These are phyloP conservation scores for Aureobasidium sp. DNA, from an alignment of 2,329 filamentous ascomycete species.

Conservation along the genomic window DNA sequence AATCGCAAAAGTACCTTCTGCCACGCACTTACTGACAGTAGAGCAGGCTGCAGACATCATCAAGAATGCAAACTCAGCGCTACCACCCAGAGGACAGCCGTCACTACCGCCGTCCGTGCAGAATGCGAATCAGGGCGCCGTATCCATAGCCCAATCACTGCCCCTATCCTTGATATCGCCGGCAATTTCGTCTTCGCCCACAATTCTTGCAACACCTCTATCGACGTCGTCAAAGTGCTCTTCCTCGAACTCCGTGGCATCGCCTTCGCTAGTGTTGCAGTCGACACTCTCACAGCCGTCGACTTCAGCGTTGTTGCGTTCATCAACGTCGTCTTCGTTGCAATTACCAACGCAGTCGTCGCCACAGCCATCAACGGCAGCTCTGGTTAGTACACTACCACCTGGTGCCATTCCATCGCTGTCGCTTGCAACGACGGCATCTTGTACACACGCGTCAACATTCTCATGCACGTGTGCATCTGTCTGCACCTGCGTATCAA, in stretches of 20 bases:
- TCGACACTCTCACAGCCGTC: background rate
- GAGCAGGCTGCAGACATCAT: constrained; percentile 42
- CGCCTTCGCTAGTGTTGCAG: background rate
- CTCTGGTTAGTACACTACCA: background rate
- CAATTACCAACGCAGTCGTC: background rate
- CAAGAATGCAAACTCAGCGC: constrained; percentile 26
- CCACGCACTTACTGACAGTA: background rate
- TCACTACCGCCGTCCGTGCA: background rate
- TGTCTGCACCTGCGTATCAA: background rate
- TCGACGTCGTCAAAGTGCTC: background rate
- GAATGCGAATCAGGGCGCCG: background rate
- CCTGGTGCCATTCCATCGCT: background rate
- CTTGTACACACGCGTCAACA: background rate
- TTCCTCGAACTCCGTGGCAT: background rate
- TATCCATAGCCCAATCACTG: background rate
- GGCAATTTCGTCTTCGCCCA: background rate
- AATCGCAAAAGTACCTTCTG: background rate
- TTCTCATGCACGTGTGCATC: background rate
- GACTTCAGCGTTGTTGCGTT: background rate
- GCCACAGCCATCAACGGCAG: background rate
- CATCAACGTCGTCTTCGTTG: background rate
- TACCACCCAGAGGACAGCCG: background rate
- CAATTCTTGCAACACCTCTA: background rate
- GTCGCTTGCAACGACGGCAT: background rate
- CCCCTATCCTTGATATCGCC: background rate